Conservation (phyloP, 169 alveolate genomes). For the Babesia ovata region DNA sequence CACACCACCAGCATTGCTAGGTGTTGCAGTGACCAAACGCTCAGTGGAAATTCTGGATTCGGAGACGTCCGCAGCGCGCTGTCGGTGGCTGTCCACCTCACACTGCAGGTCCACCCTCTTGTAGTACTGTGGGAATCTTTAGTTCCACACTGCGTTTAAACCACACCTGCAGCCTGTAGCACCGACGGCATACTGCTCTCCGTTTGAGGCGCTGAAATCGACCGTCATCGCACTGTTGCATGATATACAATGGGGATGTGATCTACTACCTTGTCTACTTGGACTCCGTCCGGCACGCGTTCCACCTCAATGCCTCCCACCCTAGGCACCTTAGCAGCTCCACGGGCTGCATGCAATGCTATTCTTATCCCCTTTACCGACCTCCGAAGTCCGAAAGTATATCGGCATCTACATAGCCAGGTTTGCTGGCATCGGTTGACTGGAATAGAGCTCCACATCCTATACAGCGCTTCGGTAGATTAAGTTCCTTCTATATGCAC, state of each 20-base stretch:
- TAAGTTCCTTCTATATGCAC: slow-evolving; percentile 53
- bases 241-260: background rate
- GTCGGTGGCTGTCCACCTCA: slow-evolving; percentile 35
- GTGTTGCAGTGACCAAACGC: background rate
- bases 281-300: slow-evolving; percentile 76
- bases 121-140: slow-evolving; percentile 34
- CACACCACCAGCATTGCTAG: slow-evolving; percentile 4
- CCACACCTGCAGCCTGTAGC: slow-evolving; percentile 74
- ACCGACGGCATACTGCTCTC: slow-evolving; percentile 72
- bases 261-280: slow-evolving; percentile 64
- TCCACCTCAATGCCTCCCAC: slow-evolving; percentile 75
- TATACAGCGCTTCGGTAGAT: slow-evolving; percentile 62
- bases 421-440: slow-evolving; percentile 67
- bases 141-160: background rate
- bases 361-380: background rate
- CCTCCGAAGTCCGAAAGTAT: slow-evolving; percentile 63
- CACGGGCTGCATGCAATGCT: slow-evolving; percentile 31
- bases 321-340: slow-evolving; percentile 66
- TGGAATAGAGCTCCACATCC: slow-evolving; percentile 80
- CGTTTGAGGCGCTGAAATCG: slow-evolving; percentile 63
- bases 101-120: slow-evolving; percentile 50
- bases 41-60: slow-evolving; percentile 4
- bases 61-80: background rate
- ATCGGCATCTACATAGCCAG: slow-evolving; percentile 73
- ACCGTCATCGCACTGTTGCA: slow-evolving; percentile 54